These are phyloP conservation scores for Dichomitus squalens DNA, from an alignment of 1,284 basidiomycete species.

Conservation along the genomic window DNA sequence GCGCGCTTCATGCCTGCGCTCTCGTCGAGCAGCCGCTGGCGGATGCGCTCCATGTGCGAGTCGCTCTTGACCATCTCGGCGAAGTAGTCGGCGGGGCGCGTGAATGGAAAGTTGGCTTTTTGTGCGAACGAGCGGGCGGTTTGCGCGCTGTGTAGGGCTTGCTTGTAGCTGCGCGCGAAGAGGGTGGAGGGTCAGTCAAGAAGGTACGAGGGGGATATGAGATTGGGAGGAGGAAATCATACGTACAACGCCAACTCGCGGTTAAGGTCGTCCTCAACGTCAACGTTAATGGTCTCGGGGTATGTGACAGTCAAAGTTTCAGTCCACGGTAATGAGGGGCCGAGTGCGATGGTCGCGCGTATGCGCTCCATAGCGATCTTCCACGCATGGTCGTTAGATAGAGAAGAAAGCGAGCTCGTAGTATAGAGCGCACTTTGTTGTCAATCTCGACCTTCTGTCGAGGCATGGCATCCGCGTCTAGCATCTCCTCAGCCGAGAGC, in stretches of 20 bases:
- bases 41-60: conserved; percentile 96
- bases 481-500: conserved; percentile 49
- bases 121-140: conserved; percentile 74
- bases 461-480: conserved; percentile 80
- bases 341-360: conserved; percentile 77
- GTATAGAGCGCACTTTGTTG: conserved; percentile 61
- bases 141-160: conserved; percentile 85
- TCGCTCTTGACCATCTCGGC: conserved; percentile 99
- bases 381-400: neutral
- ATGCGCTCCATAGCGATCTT: conserved; percentile 84
- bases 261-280: conserved; percentile 88
- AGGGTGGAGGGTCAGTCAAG: neutral
- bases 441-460: conserved; percentile 82
- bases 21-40: conserved; percentile 91
- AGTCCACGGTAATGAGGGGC: conserved; percentile 80
- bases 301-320: conserved; percentile 82
- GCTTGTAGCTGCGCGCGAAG: conserved; percentile 78
- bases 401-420: too few species aligned
- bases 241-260: conserved; percentile 92
- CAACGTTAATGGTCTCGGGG: conserved; percentile 74
- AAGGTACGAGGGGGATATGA: neutral
- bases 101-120: conserved; percentile 83
- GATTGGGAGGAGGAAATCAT: too few species aligned
- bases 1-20: conserved; percentile 87
- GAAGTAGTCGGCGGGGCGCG: conserved; percentile 94